These are phyloP conservation scores for Bertia moriformis DNA, from an alignment of 2,329 filamentous ascomycete genomes.

Conservation along the genomic window DNA sequence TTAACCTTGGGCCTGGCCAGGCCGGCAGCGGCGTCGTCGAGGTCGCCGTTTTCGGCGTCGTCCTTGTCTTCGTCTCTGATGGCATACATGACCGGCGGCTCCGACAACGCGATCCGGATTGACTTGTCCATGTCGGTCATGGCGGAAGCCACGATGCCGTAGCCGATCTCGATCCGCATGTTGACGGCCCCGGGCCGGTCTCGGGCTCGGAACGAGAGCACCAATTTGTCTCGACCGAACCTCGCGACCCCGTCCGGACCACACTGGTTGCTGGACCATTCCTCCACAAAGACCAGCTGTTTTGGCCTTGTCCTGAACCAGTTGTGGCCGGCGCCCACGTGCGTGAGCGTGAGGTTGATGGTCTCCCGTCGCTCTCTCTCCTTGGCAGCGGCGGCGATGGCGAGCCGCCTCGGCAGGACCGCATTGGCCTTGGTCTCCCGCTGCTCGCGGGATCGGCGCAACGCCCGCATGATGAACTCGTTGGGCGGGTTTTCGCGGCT, in stretches of 20 bases:
- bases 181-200: neutral
- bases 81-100: neutral
- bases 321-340: slow-evolving; percentile 30
- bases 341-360: slow-evolving; percentile 4
- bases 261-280: neutral
- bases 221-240: neutral
- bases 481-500: slow-evolving; percentile 20
- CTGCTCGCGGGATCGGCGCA: slow-evolving; percentile 15
- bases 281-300: neutral
- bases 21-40: neutral
- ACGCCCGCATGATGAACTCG: slow-evolving; percentile 18
- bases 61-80: neutral
- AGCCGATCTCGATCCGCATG: neutral
- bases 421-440: slow-evolving; percentile 10
- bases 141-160: neutral
- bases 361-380: slow-evolving; percentile 8
- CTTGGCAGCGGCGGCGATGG: slow-evolving; percentile 6
- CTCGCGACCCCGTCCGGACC: neutral
- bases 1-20: neutral
- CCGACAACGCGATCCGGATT: neutral
- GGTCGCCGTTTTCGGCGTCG: neutral
- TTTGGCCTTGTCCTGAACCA: slow-evolving; percentile 17
- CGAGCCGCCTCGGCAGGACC: slow-evolving; percentile 5
- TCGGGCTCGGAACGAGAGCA: neutral
- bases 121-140: neutral